Conservation (phyloP, 2,329 filamentous ascomycete genomes). For the Colletotrichum limetticola region DNA sequence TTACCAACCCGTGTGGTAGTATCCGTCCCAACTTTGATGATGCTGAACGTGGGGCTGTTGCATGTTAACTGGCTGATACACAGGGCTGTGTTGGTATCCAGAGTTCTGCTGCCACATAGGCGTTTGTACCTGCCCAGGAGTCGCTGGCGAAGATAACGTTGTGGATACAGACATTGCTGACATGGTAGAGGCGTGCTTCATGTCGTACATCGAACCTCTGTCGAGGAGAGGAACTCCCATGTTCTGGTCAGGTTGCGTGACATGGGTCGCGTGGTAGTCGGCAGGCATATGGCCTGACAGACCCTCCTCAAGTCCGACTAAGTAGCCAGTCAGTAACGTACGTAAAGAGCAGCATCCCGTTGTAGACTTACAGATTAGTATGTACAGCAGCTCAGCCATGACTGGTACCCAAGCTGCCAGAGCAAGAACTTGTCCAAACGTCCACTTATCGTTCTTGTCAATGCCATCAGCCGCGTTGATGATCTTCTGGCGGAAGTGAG, state of each 20-base stretch:
- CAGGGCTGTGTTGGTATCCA: neutral
- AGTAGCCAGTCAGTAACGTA: neutral
- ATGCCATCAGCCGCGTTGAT: constrained; percentile 27
- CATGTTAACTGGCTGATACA: constrained; percentile 9
- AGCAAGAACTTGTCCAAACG: constrained; percentile 45
- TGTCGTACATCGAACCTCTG: neutral
- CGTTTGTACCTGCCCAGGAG: neutral
- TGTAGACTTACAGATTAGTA: constrained; percentile 40
- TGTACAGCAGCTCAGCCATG: constrained; percentile 39
- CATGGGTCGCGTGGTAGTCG: constrained; percentile 22
- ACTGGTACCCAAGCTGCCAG: constrained; percentile 44
- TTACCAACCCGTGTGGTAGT: constrained; percentile 7
- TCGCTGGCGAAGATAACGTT: neutral
- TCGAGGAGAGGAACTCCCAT: constrained; percentile 24
- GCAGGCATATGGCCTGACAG: constrained; percentile 31
- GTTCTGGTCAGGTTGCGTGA: constrained; percentile 1
- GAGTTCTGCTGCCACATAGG: neutral
- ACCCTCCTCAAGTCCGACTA: constrained; percentile 31
- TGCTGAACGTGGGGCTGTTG: neutral
- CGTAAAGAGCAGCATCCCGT: too few relatives aligned
- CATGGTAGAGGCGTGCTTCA: constrained; percentile 2
- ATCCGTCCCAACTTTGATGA: constrained; percentile 8
- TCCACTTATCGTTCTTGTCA: constrained; percentile 41
- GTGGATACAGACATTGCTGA: neutral
- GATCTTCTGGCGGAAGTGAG: constrained; percentile 38